Evolutionary conservation across 163 green algal species (phyloP).

Genomic region (Volvox carteri): DNA sequence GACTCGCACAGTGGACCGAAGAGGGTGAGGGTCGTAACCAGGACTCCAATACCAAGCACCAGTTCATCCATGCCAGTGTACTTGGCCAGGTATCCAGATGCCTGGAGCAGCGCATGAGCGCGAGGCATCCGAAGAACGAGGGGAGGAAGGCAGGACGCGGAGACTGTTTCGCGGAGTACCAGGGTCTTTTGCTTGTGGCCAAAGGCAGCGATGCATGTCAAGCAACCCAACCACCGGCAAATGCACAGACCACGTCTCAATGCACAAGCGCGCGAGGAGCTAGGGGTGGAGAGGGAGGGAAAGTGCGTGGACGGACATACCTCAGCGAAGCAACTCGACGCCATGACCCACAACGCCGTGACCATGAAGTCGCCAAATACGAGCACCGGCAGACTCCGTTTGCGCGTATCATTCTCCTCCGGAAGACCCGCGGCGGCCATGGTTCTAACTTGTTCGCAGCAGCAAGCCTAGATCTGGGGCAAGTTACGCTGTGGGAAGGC

Average conservation of each 20-base stretch:
- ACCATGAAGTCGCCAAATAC: constrained; percentile 36
- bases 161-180: too few species aligned
- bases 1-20: constrained; percentile 43
- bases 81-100: constrained; percentile 41
- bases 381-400: not conserved
- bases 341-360: constrained; percentile 51
- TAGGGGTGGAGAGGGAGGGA: not conserved
- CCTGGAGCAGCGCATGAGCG: constrained; percentile 8
- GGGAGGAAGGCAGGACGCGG: too few species aligned
- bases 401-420: not conserved
- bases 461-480: not conserved
- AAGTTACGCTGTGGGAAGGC: not conserved
- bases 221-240: not conserved
- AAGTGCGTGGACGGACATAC: not conserved
- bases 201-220: too few species aligned
- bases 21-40: constrained; percentile 43
- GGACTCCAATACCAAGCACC: not conserved
- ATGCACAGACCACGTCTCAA: too few species aligned
- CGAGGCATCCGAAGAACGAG: not conserved
- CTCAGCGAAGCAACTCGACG: constrained; percentile 42
- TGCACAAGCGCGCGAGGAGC: too few species aligned
- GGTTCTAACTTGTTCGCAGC: not conserved
- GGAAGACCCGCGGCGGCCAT: not conserved
- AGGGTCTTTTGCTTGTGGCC: too few species aligned
- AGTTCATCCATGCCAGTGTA: constrained; percentile 27